Evolutionary conservation across 345 rosid species (phyloP).

Genomic region (Arabidopsis suecica): DNA sequence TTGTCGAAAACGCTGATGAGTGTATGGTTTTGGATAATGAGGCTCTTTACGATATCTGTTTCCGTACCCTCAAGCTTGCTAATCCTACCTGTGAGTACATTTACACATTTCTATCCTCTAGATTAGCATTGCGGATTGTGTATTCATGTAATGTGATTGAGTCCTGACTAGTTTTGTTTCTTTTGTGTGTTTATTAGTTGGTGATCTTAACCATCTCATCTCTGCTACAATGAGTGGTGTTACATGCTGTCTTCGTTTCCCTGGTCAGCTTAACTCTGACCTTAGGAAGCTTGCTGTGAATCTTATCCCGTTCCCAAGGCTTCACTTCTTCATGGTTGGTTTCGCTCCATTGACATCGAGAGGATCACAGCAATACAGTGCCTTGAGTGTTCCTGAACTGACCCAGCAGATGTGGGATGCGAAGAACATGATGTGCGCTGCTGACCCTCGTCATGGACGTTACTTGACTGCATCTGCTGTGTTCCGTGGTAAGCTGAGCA

Average conservation of each 20-base stretch:
- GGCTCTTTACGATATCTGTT: conserved; percentile 53
- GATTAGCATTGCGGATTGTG: not conserved
- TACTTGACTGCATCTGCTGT: conserved; percentile 50
- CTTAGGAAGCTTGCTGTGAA: conserved; percentile 52
- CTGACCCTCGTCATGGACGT: conserved; percentile 54
- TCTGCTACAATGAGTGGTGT: conserved; percentile 55
- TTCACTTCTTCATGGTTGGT: conserved; percentile 54
- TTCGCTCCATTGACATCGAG: conserved; percentile 51
- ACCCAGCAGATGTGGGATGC: conserved; percentile 56
- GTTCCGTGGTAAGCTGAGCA: conserved; percentile 53
- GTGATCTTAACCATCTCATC: conserved; percentile 54
- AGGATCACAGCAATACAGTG: conserved; percentile 52
- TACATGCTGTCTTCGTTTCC: conserved; percentile 53
- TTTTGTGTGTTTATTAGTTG: conserved; percentile 37
- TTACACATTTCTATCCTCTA: not conserved
- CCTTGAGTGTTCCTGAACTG: conserved; percentile 50
- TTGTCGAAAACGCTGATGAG: conserved; percentile 51
- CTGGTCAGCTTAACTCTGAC: conserved; percentile 52
- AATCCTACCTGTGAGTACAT: conserved; percentile 47
- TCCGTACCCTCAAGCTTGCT: conserved; percentile 51
- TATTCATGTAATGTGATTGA: too few species aligned
- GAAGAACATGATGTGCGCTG: conserved; percentile 55
- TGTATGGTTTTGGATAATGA: conserved; percentile 53
- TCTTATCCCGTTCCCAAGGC: conserved; percentile 49
- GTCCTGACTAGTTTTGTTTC: conserved; percentile 30